phyloP scores from a whole-genome alignment of 1,139 yeast species.

The Pichia sp. region DNA sequence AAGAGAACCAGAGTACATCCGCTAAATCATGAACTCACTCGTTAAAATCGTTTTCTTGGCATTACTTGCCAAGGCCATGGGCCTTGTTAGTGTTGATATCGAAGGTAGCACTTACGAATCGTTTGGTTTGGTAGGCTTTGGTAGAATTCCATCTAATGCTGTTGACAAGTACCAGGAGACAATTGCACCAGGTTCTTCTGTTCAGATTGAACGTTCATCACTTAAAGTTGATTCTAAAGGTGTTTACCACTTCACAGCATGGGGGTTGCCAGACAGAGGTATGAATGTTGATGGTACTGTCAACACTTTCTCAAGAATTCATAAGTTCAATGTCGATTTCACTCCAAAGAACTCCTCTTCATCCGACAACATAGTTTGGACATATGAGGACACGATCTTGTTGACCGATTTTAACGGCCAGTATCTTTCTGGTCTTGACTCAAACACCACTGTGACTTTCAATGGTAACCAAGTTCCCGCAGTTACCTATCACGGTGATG shows the following conservation, averaged over 20 bases:
- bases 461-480: conserved; percentile 29
- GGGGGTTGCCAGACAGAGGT: conserved; percentile 31
- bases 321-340: conserved; percentile 23
- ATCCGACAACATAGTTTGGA: conserved; percentile 26
- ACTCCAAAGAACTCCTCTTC: conserved; percentile 23
- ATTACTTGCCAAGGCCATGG: conserved; percentile 13
- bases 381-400: conserved; percentile 27
- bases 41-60: conserved; percentile 10
- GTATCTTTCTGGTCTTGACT: conserved; percentile 28
- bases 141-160: conserved; percentile 25
- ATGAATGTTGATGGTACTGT: conserved; percentile 31
- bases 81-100: conserved; percentile 20
- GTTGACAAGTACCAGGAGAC: conserved; percentile 30
- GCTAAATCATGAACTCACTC: background rate
- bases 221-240: conserved; percentile 20
- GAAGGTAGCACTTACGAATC: conserved; percentile 24
- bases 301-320: conserved; percentile 26
- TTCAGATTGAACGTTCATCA: conserved; percentile 21
- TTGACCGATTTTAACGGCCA: conserved; percentile 28
- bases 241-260: conserved; percentile 26
- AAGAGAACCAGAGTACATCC: background rate
- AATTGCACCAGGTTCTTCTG: conserved; percentile 31
- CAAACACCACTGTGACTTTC: conserved; percentile 24
- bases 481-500: conserved; percentile 28
- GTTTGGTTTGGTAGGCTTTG: conserved; percentile 29